These are phyloP conservation scores for Elasticomyces elasticus DNA, from an alignment of 495 filamentous ascomycete genomes.

Conservation along the genomic window DNA sequence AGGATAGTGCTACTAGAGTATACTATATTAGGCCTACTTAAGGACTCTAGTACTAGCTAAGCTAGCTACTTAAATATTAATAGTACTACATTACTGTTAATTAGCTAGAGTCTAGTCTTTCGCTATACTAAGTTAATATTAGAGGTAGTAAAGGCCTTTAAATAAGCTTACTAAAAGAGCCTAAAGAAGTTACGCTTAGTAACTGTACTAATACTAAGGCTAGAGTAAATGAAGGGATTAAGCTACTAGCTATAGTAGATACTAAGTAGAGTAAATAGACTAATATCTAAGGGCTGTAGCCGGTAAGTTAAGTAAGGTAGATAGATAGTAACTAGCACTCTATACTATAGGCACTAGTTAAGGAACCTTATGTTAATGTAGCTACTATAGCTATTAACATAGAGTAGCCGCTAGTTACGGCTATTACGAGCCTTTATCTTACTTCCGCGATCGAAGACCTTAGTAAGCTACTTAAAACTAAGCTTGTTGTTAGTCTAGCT, in stretches of 20 bases:
- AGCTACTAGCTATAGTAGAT: background rate
- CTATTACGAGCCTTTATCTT: background rate
- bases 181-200: constrained; percentile 9
- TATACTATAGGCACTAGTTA: background rate
- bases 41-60: background rate
- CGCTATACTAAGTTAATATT: background rate
- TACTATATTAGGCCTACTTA: too few relatives aligned
- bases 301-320: constrained; percentile 8
- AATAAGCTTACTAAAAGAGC: constrained; percentile 6
- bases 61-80: background rate
- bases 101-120: background rate
- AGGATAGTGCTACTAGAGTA: background rate
- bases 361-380: constrained; percentile 6
- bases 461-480: constrained; percentile 2
- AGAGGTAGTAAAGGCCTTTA: background rate
- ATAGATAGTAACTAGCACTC: background rate
- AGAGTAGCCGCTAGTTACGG: background rate
- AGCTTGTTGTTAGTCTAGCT: constrained; percentile 7
- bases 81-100: background rate
- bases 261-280: constrained; percentile 1
- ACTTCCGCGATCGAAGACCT: constrained; percentile 2
- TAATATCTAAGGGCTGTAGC: constrained; percentile 5
- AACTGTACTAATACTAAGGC: background rate
- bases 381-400: constrained; percentile 1
- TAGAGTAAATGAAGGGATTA: background rate